Conservation (phyloP, 78 protist species). For the Dictyostelium purpureum region DNA sequence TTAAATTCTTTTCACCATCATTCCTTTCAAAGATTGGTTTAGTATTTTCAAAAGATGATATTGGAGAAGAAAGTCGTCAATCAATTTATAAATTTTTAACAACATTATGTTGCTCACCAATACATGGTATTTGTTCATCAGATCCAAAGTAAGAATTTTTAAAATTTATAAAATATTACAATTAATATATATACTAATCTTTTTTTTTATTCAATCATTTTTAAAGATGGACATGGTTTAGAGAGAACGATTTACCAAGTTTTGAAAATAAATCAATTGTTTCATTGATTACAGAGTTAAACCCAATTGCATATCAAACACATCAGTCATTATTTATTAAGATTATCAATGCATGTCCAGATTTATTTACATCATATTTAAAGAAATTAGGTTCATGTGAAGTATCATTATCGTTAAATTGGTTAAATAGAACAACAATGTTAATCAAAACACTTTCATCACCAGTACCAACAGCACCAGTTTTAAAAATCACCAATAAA, state of each 20-base stretch:
- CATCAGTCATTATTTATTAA: slow-evolving; percentile 42
- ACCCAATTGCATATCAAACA: slow-evolving; percentile 21
- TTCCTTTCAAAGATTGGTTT: slow-evolving; percentile 18
- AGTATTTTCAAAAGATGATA: slow-evolving; percentile 30
- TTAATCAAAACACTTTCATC: slow-evolving; percentile 25
- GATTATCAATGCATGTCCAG: slow-evolving; percentile 61
- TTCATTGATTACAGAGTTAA: background rate
- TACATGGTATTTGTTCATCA: slow-evolving; percentile 14
- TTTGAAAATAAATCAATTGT: slow-evolving; percentile 23
- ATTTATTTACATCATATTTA: slow-evolving; percentile 8
- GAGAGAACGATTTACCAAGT: slow-evolving; percentile 14
- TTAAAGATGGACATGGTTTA: slow-evolving; percentile 45
- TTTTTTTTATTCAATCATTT: background rate
- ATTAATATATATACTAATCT: background rate
- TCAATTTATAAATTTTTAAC: slow-evolving; percentile 21
- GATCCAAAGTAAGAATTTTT: slow-evolving; percentile 4
- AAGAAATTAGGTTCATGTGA: slow-evolving; percentile 3
- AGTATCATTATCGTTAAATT: slow-evolving; percentile 22
- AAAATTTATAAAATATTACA: background rate
- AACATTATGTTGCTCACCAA: background rate
- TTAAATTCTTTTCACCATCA: slow-evolving; percentile 10
- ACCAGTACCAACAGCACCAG: slow-evolving; percentile 40
- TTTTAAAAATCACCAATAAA: background rate
- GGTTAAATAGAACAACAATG: slow-evolving; percentile 58
- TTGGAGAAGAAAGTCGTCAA: slow-evolving; percentile 37